These are phyloP conservation scores for Terfezia claveryi DNA, from an alignment of 495 filamentous ascomycete species.

Conservation along the genomic window DNA sequence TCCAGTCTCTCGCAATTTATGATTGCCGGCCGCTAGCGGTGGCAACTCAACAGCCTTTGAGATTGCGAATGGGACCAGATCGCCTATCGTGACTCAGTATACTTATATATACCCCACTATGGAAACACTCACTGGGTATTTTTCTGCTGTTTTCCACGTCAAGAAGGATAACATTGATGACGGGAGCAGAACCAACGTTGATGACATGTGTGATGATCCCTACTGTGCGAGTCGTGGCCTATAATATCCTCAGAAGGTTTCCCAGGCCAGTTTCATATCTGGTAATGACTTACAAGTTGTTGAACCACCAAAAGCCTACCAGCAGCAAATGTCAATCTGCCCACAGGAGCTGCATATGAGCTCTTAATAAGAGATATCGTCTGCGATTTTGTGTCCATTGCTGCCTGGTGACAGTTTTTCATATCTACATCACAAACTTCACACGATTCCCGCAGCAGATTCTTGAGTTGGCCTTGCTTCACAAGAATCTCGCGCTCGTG, in stretches of 20 bases:
- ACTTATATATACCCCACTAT: too few species aligned
- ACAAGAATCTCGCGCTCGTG: conserved; percentile 83
- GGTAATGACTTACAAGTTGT: conserved; percentile 6
- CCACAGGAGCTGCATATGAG: conserved; percentile 48
- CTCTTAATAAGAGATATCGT: conserved; percentile 54
- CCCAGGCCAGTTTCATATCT: neutral
- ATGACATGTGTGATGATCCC: too few species aligned
- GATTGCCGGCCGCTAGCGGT: conserved; percentile 3
- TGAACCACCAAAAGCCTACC: conserved; percentile 47
- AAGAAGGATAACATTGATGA: too few species aligned
- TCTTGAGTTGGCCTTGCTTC: conserved; percentile 76
- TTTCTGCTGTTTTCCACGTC: too few species aligned
- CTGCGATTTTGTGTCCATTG: conserved; percentile 51
- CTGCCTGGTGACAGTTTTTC: conserved; percentile 52
- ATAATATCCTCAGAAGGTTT: neutral
- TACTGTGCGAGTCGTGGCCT: too few species aligned
- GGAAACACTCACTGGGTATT: too few species aligned
- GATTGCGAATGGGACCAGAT: conserved; percentile 11
- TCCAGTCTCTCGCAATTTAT: neutral
- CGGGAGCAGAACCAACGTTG: too few species aligned
- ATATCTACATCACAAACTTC: conserved; percentile 61
- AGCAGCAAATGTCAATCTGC: conserved; percentile 50
- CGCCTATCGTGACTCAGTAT: neutral
- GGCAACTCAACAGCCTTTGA: conserved; percentile 3
- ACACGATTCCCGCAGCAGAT: conserved; percentile 70